phyloP scores from a whole-genome alignment of 2,329 filamentous ascomycete genomes.

The Plenodomus lindquistii region DNA sequence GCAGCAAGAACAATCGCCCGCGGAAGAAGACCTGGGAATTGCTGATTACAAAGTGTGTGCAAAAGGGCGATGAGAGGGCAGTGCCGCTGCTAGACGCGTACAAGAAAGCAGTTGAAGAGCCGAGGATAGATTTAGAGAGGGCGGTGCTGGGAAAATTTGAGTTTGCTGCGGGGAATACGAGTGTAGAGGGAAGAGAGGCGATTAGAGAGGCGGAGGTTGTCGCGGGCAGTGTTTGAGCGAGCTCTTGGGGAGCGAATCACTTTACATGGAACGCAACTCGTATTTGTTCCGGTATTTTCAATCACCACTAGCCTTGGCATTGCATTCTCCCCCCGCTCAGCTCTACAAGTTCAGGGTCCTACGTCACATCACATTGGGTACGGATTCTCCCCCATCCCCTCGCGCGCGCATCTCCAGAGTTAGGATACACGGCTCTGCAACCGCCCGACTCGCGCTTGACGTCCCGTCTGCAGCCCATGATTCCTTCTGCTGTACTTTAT shows the following conservation, averaged over 20 bases:
- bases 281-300: too few species aligned
- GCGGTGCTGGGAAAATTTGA: constrained; percentile 19
- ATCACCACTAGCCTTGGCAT: too few species aligned
- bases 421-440: too few species aligned
- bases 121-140: constrained; percentile 13
- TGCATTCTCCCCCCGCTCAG: too few species aligned
- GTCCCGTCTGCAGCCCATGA: neutral
- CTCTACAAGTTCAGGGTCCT: too few species aligned
- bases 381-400: too few species aligned
- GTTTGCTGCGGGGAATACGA: constrained; percentile 4
- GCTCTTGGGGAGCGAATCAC: too few species aligned
- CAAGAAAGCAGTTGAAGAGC: constrained; percentile 13
- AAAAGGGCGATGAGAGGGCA: constrained; percentile 18
- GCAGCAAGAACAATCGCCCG: constrained; percentile 9
- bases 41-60: constrained; percentile 14
- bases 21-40: constrained; percentile 21
- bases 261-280: too few species aligned
- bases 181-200: too few species aligned
- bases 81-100: constrained; percentile 24
- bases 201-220: neutral
- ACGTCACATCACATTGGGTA: too few species aligned
- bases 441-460: neutral
- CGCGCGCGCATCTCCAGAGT: too few species aligned
- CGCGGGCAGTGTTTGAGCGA: too few species aligned
- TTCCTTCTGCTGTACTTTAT: neutral